Percentiles rank a stretch among this genome's conserved stretches.
Conservation (phyloP, 2,329 filamentous ascomycete genomes). For the Xylogone sp. region DNA sequence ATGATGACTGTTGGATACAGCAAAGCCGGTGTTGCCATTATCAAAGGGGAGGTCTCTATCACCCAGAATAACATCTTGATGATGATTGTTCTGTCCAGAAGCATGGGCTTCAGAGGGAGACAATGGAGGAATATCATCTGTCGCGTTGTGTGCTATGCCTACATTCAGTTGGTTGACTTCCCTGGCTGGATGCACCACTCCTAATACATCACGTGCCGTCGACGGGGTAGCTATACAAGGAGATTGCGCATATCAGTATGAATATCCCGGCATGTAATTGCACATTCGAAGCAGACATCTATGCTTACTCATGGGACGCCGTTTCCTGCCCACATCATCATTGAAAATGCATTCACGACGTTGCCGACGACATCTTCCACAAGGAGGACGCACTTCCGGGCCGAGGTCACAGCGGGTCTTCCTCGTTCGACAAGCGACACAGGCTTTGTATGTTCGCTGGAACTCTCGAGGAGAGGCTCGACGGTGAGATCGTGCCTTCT, state of each 20-base stretch:
- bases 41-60: neutral
- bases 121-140: neutral
- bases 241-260: too few relatives aligned
- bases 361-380: slow-evolving; percentile 45
- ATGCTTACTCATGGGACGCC: neutral
- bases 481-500: neutral
- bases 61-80: neutral
- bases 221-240: too few relatives aligned
- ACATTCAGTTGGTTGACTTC: too few relatives aligned
- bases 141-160: too few relatives aligned
- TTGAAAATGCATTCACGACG: slow-evolving; percentile 44
- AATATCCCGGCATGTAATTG: neutral
- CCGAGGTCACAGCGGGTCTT: slow-evolving; percentile 49
- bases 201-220: too few relatives aligned
- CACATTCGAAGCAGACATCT: neutral
- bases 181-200: too few relatives aligned
- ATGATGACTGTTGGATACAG: neutral
- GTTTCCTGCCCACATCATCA: neutral
- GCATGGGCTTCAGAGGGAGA: neutral
- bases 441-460: slow-evolving; percentile 51
- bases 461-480: slow-evolving; percentile 26
- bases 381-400: slow-evolving; percentile 38
- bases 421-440: slow-evolving; percentile 46
- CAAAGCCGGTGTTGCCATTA: neutral
- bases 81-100: neutral